Evolutionary conservation across 2,329 filamentous ascomycete species (phyloP).

Genomic region (Colletotrichum sp.): DNA sequence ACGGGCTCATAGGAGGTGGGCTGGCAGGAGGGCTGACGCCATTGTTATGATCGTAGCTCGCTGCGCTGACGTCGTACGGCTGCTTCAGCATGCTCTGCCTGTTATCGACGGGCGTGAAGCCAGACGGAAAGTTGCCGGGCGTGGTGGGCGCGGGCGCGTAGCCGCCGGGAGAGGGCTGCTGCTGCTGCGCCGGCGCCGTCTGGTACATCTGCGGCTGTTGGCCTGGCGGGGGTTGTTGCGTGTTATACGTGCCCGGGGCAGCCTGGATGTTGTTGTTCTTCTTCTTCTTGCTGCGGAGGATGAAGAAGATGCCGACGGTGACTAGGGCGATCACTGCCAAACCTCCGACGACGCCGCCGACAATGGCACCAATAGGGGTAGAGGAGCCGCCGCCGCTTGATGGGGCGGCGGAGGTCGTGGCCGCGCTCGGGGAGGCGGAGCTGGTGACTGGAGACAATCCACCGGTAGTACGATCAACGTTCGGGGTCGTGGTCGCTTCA

Average conservation of each 20-base stretch:
- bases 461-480: background rate
- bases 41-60: constrained; percentile 16
- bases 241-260: background rate
- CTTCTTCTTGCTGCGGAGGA: constrained; percentile 30
- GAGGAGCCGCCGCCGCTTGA: constrained; percentile 30
- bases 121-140: background rate
- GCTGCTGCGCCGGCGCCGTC: constrained; percentile 22
- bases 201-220: constrained; percentile 18
- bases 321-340: constrained; percentile 31
- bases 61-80: constrained; percentile 12
- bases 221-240: background rate
- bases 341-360: constrained; percentile 43
- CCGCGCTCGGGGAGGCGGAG: background rate
- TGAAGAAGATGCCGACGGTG: constrained; percentile 28
- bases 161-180: constrained; percentile 19
- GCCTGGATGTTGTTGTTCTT: constrained; percentile 15
- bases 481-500: background rate
- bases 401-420: constrained; percentile 24
- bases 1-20: constrained; percentile 21
- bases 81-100: constrained; percentile 25
- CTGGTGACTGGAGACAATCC: background rate
- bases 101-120: constrained; percentile 20
- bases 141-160: constrained; percentile 9
- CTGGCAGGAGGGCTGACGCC: constrained; percentile 23
- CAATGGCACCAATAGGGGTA: constrained; percentile 37